phyloP scores from a whole-genome alignment of 2,329 filamentous ascomycete species.

The Pseudocercospora macadamiae region DNA sequence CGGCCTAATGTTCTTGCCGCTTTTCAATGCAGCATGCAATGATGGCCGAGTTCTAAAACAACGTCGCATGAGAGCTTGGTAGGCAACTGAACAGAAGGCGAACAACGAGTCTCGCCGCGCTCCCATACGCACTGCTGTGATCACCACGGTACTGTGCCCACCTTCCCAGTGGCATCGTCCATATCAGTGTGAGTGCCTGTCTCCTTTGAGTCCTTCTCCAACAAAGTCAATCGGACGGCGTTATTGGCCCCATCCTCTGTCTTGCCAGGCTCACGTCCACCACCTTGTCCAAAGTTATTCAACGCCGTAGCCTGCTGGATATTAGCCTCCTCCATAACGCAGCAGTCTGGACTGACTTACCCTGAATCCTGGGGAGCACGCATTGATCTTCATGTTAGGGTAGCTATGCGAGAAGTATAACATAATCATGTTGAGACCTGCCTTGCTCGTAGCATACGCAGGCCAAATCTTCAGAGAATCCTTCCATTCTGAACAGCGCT shows the following conservation, averaged over 20 bases:
- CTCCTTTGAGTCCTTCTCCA: constrained; percentile 20
- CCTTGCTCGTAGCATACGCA: constrained; percentile 19
- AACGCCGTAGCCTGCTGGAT: constrained; percentile 9
- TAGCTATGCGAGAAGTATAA: constrained; percentile 13
- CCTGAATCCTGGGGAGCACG: constrained; percentile 19
- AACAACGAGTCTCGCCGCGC: not conserved
- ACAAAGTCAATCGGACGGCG: constrained; percentile 16
- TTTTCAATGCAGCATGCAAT: too few relatives aligned
- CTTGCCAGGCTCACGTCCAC: constrained; percentile 13
- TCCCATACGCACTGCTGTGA: not conserved
- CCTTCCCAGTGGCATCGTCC: constrained; percentile 17
- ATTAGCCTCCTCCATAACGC: too few relatives aligned
- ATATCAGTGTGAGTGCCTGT: constrained; percentile 16
- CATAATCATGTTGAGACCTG: constrained; percentile 23
- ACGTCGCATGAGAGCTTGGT: too few relatives aligned
- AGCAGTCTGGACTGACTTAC: constrained; percentile 14
- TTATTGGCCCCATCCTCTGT: constrained; percentile 20
- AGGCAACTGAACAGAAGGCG: not conserved
- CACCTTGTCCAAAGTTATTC: constrained; percentile 18
- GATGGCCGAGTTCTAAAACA: too few relatives aligned
- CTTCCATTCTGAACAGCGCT: not conserved
- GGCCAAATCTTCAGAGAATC: constrained; percentile 15
- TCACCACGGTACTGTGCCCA: constrained; percentile 21
- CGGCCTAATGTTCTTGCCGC: too few relatives aligned
- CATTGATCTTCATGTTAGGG: constrained; percentile 19